A percentile compares a stretch with the other conserved stretches of the same genome.
Conservation (phyloP, 306 rosid genomes). For the Astragalus membranaceus region DNA sequence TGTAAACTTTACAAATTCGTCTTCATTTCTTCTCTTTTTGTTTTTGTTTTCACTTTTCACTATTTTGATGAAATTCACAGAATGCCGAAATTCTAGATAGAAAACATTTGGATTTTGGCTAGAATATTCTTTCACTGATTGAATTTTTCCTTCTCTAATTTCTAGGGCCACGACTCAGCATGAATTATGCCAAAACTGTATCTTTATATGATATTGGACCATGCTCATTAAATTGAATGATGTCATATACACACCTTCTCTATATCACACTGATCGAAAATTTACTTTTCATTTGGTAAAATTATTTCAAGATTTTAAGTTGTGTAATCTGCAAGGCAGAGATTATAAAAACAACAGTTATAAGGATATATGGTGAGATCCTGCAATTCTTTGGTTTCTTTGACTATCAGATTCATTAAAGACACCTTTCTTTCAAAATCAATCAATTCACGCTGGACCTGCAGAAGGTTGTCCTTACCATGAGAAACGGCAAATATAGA, state of each 20-base stretch:
- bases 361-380: constrained; percentile 67
- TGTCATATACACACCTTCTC: background rate
- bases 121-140: background rate
- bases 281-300: background rate
- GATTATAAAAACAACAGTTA: background rate
- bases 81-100: background rate
- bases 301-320: background rate
- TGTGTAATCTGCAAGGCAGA: background rate
- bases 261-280: background rate
- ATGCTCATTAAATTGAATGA: background rate
- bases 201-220: background rate
- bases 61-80: background rate
- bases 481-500: constrained; percentile 7
- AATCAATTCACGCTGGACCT: constrained; percentile 52
- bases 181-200: background rate
- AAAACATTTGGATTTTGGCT: constrained; percentile 4
- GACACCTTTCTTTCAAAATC: constrained; percentile 49
- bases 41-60: background rate
- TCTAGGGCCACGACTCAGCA: background rate
- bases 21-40: background rate
- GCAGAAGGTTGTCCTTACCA: constrained; percentile 30
- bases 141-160: background rate
- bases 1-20: background rate
- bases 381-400: constrained; percentile 38
- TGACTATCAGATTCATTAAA: constrained; percentile 39